A percentile compares a stretch with the other conserved stretches of the same genome.
Evolutionary conservation across 805 yeast species (phyloP).

Genomic region (Candida stauntonica): DNA sequence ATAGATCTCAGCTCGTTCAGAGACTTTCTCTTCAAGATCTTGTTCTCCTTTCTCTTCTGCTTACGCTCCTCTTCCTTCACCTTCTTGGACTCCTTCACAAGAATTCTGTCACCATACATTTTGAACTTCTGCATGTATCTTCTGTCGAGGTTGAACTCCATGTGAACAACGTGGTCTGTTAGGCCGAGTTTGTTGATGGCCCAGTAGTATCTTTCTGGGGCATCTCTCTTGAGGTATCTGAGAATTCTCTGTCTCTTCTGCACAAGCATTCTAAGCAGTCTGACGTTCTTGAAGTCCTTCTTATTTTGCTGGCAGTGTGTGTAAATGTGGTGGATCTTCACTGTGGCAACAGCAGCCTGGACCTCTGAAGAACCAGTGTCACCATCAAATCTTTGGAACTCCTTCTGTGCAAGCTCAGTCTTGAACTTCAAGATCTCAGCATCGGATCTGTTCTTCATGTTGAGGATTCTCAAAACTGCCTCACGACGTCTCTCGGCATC

Average conservation of each 20-base stretch:
- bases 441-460: conserved; percentile 64
- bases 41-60: conserved; percentile 43
- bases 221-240: conserved; percentile 73
- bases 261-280: conserved; percentile 73
- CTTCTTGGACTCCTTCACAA: conserved; percentile 53
- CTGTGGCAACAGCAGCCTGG: conserved; percentile 88
- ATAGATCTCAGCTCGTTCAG: conserved; percentile 24
- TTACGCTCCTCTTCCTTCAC: conserved; percentile 44
- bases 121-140: conserved; percentile 74
- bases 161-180: conserved; percentile 69
- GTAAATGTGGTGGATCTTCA: conserved; percentile 72
- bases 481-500: conserved; percentile 58
- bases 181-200: conserved; percentile 84
- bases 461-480: conserved; percentile 65
- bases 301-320: conserved; percentile 64
- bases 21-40: conserved; percentile 30
- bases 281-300: conserved; percentile 68
- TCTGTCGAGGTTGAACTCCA: conserved; percentile 78
- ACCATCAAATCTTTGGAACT: conserved; percentile 78
- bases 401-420: conserved; percentile 61
- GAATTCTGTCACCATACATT: conserved; percentile 69
- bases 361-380: conserved; percentile 96
- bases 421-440: conserved; percentile 56
- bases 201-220: conserved; percentile 81
- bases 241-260: conserved; percentile 85